Evolutionary conservation across 768 basidiomycete species (phyloP), one percentile per base, ranked within the genome.

Genomic region (Coprinopsis marcescibilis): DNA sequence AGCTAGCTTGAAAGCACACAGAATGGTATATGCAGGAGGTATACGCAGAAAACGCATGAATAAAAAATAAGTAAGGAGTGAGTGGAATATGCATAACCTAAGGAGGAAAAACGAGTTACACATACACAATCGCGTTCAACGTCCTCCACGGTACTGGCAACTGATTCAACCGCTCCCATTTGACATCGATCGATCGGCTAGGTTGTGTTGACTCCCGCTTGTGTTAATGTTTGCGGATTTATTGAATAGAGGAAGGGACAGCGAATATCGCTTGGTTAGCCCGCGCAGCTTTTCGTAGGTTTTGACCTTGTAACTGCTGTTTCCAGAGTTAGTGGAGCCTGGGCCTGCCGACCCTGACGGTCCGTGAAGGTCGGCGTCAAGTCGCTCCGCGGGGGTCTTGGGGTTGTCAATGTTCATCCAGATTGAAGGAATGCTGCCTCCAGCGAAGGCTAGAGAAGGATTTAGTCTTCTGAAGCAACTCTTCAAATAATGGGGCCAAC

Each of bases 191-290:
- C 47, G 39, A 17, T 6, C 30, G 21, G 17, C 14, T n/a, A 35
- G 42, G 26, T n/a, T 13, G 17, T 42, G 47, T 19, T 40, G 38
- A 36, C 23, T 21, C 26, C 33, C n/a, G n/a, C n/a, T n/a, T n/a
- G n/a, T 40, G 17, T 21, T 49, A 13, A 35, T 36, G 23, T 37
- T 49, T 17, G 56, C 51, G 38, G 59, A 40, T n/a, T n/a, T n/a
- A n/a, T n/a, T 56, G 48, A 71, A 70, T 34, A 71, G 46, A 11
- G 72, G 71, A 44, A 76, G 68, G 14, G 71, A 69, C 35, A 73
- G 60, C 5, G 73, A 73, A 56, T 75, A 76, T n/a, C 73, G 67
- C 49, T 75, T 74, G 15, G 72, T 75, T 46, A 73, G 63, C 13
- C 64, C 67, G 38, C 66, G 70, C 11, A 75, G 55, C 45, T 63